Conservation (phyloP, 1,284 basidiomycete genomes). For the Anthracocystis panici-leucophaei region DNA sequence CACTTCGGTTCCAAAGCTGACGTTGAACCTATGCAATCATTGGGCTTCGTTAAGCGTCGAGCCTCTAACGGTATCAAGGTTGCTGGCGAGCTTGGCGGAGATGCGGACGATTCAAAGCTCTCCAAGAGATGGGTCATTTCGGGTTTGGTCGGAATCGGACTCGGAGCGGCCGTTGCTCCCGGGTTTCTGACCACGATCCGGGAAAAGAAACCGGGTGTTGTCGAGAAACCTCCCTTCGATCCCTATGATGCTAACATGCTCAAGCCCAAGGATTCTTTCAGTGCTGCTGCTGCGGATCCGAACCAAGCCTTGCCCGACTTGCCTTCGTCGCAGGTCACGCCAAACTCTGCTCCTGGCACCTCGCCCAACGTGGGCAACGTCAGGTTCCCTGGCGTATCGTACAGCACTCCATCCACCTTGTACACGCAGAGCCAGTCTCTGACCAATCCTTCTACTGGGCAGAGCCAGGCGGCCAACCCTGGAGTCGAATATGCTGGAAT, state of each 20-base stretch:
- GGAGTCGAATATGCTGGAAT: background rate
- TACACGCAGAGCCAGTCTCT: background rate
- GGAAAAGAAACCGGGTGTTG: background rate
- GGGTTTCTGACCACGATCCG: constrained; percentile 1
- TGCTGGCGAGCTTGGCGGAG: background rate
- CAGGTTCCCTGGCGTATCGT: constrained; percentile 6
- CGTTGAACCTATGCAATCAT: background rate
- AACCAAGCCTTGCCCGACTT: background rate
- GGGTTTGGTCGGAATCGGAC: background rate
- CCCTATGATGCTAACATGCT: constrained; percentile 40
- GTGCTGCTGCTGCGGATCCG: constrained; percentile 14
- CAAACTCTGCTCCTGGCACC: background rate
- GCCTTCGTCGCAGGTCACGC: constrained; percentile 3
- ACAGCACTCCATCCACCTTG: background rate
- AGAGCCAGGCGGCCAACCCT: constrained; percentile 1
- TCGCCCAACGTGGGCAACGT: constrained; percentile 1
- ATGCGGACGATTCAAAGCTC: background rate
- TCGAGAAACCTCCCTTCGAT: constrained; percentile 33
- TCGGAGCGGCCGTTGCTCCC: constrained; percentile 16
- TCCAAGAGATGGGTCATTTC: constrained; percentile 14
- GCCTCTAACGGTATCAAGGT: no score
- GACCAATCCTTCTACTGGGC: background rate
- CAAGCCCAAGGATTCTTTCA: constrained; percentile 23
- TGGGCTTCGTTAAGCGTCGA: constrained; percentile 15
- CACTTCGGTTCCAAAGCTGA: background rate